Conservation (phyloP, 495 filamentous ascomycete genomes). For the Aspergillus bridgeri region DNA sequence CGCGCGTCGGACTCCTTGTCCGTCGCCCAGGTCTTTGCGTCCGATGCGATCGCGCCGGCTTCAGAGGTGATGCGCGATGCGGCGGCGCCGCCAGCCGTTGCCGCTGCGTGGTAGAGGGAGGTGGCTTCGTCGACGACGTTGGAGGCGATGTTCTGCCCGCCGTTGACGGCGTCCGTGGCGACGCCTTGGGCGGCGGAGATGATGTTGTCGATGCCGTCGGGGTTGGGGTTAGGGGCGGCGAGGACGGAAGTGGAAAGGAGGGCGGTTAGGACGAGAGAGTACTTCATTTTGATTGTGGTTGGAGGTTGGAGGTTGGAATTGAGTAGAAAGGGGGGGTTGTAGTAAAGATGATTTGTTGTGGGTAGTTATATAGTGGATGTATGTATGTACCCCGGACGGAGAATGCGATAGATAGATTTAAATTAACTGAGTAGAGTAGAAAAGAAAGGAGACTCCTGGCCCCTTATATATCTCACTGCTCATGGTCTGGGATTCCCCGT, state of each 20-base stretch:
- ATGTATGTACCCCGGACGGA: background rate
- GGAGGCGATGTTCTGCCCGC: constrained; percentile 10
- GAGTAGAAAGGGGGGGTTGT: background rate
- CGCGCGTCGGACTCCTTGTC: constrained; percentile 13
- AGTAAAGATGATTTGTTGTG: background rate
- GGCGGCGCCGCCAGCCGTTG: constrained; percentile 8
- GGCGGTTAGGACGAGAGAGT: constrained; percentile 11
- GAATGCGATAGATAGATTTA: background rate
- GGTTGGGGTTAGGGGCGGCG: constrained; percentile 7
- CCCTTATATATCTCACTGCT: background rate
- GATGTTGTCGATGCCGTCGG: constrained; percentile 8
- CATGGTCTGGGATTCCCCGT: background rate
- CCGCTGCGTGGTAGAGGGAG: constrained; percentile 9
- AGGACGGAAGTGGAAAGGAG: constrained; percentile 18
- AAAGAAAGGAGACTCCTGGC: background rate
- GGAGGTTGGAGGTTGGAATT: constrained; percentile 1
- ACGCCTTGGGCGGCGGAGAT: constrained; percentile 10
- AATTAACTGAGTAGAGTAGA: background rate
- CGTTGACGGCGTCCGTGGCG: constrained; percentile 6
- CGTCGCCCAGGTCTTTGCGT: constrained; percentile 13
- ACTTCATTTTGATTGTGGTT: constrained; percentile 15
- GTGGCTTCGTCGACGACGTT: constrained; percentile 2
- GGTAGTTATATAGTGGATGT: background rate
- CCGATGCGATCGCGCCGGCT: constrained; percentile 17
- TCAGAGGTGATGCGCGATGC: constrained; percentile 12